Evolutionary conservation across 2,329 filamentous ascomycete genomes (phyloP).

Genomic region (Botryotinia calthae): DNA sequence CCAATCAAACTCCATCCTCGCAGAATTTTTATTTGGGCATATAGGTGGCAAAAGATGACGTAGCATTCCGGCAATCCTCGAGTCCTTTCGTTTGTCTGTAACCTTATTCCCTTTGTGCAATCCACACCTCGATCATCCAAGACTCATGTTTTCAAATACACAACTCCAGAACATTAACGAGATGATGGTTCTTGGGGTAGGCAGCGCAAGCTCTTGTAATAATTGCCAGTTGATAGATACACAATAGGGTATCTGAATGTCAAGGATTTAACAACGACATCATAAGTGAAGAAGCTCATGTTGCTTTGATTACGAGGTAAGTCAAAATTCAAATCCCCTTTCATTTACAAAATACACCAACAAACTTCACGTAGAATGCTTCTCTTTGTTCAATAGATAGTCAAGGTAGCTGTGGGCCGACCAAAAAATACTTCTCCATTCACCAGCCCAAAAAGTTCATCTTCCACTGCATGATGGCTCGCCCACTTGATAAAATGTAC

Average conservation of each 20-base stretch:
- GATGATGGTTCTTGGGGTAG: background rate
- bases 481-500: background rate
- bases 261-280: background rate
- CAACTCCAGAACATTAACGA: background rate
- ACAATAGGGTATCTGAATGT: background rate
- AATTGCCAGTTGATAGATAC: background rate
- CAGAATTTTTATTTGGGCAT: too few species aligned
- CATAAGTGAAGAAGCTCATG: background rate
- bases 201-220: background rate
- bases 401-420: background rate
- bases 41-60: background rate
- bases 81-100: background rate
- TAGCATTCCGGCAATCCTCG: background rate
- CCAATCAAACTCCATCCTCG: background rate
- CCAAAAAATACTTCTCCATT: background rate
- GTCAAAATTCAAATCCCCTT: background rate
- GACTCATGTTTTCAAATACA: background rate
- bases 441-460: background rate
- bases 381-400: background rate
- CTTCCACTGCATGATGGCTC: background rate
- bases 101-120: background rate
- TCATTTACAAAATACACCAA: background rate
- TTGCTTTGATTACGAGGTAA: background rate
- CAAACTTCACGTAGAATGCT: too few species aligned
- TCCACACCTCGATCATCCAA: too few species aligned